Percentiles rank a stretch among this genome's conserved stretches.
Conservation (phyloP, 2,329 filamentous ascomycete species). For the Beauveria pseudobassiana region DNA sequence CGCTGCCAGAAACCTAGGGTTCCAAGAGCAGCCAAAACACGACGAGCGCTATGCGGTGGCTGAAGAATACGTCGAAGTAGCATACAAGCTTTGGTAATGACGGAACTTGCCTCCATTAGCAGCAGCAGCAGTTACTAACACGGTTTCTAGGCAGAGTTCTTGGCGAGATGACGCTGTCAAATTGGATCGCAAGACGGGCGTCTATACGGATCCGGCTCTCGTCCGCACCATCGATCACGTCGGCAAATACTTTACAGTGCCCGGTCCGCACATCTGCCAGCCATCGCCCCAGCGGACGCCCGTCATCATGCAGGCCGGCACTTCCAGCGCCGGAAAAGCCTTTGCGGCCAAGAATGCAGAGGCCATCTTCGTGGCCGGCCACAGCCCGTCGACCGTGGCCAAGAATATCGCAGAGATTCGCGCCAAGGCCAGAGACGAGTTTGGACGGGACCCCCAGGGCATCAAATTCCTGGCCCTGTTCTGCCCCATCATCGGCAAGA, state of each 20-base stretch:
- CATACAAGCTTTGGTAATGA: conserved; percentile 51
- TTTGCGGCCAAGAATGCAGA: conserved; percentile 60
- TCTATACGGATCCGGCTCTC: conserved; percentile 36
- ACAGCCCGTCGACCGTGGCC: conserved; percentile 46
- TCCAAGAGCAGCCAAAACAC: conserved; percentile 41
- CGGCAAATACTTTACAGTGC: conserved; percentile 51
- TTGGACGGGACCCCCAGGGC: conserved; percentile 42
- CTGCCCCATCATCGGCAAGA: conserved; percentile 51
- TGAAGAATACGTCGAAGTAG: conserved; percentile 51
- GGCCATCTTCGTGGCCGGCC: conserved; percentile 54
- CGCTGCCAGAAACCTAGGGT: conserved; percentile 56
- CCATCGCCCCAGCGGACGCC: conserved; percentile 58
- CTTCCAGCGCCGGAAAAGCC: conserved; percentile 49
- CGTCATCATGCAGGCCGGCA: conserved; percentile 57
- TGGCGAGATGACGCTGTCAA: conserved; percentile 56
- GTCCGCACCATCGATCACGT: conserved; percentile 56
- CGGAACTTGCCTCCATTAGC: not conserved
- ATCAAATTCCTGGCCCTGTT: conserved; percentile 56
- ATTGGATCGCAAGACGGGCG: conserved; percentile 41
- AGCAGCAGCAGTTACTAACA: not conserved
- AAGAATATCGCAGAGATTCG: conserved; percentile 52
- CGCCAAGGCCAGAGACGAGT: conserved; percentile 36
- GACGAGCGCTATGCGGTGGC: conserved; percentile 50
- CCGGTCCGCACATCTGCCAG: conserved; percentile 53
- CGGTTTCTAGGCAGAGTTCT: conserved; percentile 31